Conservation (phyloP, 2,329 filamentous ascomycete species). For the Coccinonectria pachysandricola region DNA sequence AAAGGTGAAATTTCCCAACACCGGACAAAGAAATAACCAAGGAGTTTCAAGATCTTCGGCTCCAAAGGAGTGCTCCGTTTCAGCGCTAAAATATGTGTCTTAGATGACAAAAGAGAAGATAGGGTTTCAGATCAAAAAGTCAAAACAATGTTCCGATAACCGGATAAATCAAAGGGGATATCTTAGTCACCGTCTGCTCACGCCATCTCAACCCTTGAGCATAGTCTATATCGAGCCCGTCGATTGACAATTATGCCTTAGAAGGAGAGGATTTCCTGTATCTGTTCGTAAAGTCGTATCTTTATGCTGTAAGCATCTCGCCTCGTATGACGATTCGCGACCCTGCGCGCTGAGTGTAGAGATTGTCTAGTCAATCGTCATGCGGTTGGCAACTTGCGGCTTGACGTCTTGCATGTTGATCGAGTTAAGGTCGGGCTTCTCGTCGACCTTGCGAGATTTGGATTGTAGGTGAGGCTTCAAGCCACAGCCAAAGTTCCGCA, state of each 20-base stretch:
- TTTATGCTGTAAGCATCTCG: constrained; percentile 25
- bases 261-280: constrained; percentile 11
- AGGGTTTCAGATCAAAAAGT: constrained; percentile 8
- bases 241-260: constrained; percentile 19
- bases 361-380: constrained; percentile 49
- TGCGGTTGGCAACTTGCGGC: constrained; percentile 41
- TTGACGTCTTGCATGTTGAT: constrained; percentile 49
- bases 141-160: constrained; percentile 9
- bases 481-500: constrained; percentile 80
- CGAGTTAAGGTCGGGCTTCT: constrained; percentile 47
- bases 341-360: too few relatives aligned
- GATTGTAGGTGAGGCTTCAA: constrained; percentile 75
- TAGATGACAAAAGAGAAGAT: too few relatives aligned
- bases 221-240: constrained; percentile 19
- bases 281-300: constrained; percentile 27
- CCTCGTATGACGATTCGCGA: too few relatives aligned
- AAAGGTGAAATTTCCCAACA: too few relatives aligned
- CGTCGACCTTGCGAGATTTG: constrained; percentile 33
- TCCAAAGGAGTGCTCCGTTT: too few relatives aligned
- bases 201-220: constrained; percentile 14
- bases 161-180: constrained; percentile 13
- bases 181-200: constrained; percentile 19
- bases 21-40: too few relatives aligned
- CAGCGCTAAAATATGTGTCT: too few relatives aligned
- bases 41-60: too few relatives aligned